phyloP scores from a whole-genome alignment of 768 basidiomycete species.

The Trametes elegans region DNA sequence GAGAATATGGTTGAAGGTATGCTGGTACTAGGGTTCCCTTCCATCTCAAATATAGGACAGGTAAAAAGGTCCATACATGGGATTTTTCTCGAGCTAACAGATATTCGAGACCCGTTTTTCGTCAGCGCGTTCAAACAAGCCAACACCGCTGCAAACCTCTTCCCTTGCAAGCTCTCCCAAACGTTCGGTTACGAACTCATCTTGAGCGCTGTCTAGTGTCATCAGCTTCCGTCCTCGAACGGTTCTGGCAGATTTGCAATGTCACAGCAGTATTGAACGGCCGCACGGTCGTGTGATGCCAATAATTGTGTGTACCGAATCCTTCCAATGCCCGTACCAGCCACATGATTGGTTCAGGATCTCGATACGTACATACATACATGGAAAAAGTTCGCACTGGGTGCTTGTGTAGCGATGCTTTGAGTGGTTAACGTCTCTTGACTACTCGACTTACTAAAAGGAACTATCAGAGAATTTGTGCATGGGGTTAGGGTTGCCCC shows the following conservation, averaged over 20 bases:
- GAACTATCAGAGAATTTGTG: too few relatives aligned
- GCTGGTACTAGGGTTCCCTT: conserved; percentile 21
- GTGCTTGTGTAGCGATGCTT: too few relatives aligned
- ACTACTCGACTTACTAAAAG: too few relatives aligned
- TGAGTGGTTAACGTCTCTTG: too few relatives aligned
- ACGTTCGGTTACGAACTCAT: conserved; percentile 29
- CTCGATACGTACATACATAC: too few relatives aligned
- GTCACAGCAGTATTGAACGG: conserved; percentile 13
- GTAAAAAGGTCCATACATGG: neutral
- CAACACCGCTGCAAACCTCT: conserved; percentile 14
- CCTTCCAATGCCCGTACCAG: too few relatives aligned
- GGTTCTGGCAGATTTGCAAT: conserved; percentile 13
- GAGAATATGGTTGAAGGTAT: conserved; percentile 18
- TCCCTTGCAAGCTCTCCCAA: conserved; percentile 27
- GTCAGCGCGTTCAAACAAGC: conserved; percentile 16
- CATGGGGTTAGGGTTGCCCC: too few relatives aligned
- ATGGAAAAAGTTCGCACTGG: too few relatives aligned
- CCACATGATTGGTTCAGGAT: too few relatives aligned
- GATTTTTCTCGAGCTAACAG: neutral
- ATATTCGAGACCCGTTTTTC: conserved; percentile 20
- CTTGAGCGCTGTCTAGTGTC: conserved; percentile 32
- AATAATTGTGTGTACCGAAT: too few relatives aligned
- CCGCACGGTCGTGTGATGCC: neutral
- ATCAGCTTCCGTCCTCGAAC: conserved; percentile 12
- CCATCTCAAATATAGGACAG: conserved; percentile 17